Evolutionary conservation across 106 monocot genomes (phyloP).

Genomic region (Allium sativum): DNA sequence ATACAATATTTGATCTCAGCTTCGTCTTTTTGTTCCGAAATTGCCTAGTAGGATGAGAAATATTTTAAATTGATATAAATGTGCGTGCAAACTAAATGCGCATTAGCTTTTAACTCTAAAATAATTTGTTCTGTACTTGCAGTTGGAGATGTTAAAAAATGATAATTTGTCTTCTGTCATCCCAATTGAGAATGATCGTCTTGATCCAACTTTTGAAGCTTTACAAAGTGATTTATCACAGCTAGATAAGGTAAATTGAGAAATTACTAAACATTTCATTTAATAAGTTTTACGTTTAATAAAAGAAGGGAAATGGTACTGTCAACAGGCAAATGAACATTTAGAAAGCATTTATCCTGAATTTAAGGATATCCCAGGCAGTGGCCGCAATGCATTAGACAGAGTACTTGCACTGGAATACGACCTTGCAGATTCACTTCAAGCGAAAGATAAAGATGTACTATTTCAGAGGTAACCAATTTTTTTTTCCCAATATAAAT

Average conservation of each 20-base stretch:
- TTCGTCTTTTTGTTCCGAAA: too few relatives aligned
- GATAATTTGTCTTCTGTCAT: slow-evolving; percentile 50
- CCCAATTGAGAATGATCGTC: slow-evolving; percentile 26
- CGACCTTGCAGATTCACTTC: slow-evolving; percentile 81
- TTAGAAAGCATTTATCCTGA: slow-evolving; percentile 52
- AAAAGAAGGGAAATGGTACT: too few relatives aligned
- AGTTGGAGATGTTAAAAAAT: slow-evolving; percentile 76
- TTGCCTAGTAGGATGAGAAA: too few relatives aligned
- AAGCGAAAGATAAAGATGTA: slow-evolving; percentile 37
- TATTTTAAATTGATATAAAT: too few relatives aligned
- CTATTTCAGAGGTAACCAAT: slow-evolving; percentile 55
- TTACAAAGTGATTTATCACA: slow-evolving; percentile 59
- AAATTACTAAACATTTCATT: neutral
- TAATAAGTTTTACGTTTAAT: too few relatives aligned
- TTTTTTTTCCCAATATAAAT: neutral
- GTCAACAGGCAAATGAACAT: slow-evolving; percentile 65
- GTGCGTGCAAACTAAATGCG: too few relatives aligned
- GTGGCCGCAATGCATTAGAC: slow-evolving; percentile 57
- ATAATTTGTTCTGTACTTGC: slow-evolving; percentile 12
- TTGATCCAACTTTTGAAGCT: slow-evolving; percentile 47
- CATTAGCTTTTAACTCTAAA: neutral
- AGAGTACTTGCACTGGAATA: slow-evolving; percentile 85
- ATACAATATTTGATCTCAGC: too few relatives aligned
- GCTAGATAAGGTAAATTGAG: slow-evolving; percentile 52
- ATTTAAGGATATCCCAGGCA: slow-evolving; percentile 49